Base-by-base conservation (phyloP, 139 green algal genomes). In the Ettlia oleoabundans region DNA sequence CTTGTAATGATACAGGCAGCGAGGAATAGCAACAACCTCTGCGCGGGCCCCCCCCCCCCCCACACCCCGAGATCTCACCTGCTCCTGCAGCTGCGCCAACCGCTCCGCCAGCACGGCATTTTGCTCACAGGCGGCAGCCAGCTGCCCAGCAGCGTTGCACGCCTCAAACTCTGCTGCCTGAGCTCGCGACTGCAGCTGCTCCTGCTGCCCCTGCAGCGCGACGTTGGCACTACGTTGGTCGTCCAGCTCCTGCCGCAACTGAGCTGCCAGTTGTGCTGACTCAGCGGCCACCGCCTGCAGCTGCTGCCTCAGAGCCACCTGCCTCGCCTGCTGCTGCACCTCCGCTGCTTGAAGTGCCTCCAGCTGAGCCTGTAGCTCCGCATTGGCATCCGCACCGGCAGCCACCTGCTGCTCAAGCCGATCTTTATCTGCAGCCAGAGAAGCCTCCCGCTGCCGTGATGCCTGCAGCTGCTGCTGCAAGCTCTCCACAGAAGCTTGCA, bases 21-120 rank as follows among this genome's bases (percentile, higher is more conserved):
- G n/a, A n/a, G n/a, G n/a, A n/a, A n/a, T n/a, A n/a, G n/a, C n/a
- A n/a, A n/a, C n/a, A n/a, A n/a, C n/a, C n/a, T n/a, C n/a, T n/a
- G n/a, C n/a, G n/a, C n/a, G n/a, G n/a, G n/a, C n/a, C n/a, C n/a
- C n/a, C n/a, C n/a, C n/a, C n/a, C n/a, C n/a, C n/a, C n/a, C n/a
- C n/a, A n/a, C n/a, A n/a, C n/a, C n/a, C n/a, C n/a, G n/a, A n/a
- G n/a, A n/a, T n/a, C n/a, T n/a, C 52, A 81, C 55, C 74, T 81
- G 74, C 28, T 4, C 38, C 38, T 66, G 74, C 58, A 71, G 22
- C 37, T 55, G 33, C 10, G 74, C 74, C 64, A 76, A 32, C 64
- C 61, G 62, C 64, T 82, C 63, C 19, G 62, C 47, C 77, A 82
- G 65, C 43, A 33, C 10, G 2, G 77, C 77, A 76, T 82, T 82